Base-by-base conservation (phyloP, 2,329 filamentous ascomycete species). In the Claviceps sp. region DNA sequence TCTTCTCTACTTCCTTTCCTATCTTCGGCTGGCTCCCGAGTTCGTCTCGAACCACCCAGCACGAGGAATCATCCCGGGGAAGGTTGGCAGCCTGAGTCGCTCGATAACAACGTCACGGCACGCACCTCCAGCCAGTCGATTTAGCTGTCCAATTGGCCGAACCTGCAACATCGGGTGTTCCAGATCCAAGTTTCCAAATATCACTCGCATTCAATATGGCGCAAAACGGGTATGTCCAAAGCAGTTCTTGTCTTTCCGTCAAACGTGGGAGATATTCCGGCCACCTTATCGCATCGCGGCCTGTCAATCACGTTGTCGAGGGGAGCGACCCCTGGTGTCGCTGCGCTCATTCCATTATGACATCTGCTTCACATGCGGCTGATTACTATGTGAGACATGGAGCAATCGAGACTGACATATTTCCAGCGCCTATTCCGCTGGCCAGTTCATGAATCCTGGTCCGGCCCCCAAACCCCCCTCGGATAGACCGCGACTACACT, bases 401-500 rank as follows among this genome's bases (percentile, higher is more conserved):
- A 22, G 16, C 16, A 6, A 26, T 24, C 39, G n/a, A 30, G 39
- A 45, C 58, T 61, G 46, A 51, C 46, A 47, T 37, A 8, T 40
- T 50, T 24, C 37, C 62, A 82, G 77, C 64, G 68, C 77, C 60
- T 84, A 82, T 64, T 70, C 77, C 43, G 72, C 73, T 58, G 78
- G 75, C 61, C 80, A 82, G 68, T 97, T 97, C 73, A 94, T 97
- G 87, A 97, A 97, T 69, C 89, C 93, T 56, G 89, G 93, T 58
- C 91, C 93, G 61, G 91, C 93, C 59, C 93, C 93, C 58, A 85
- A 87, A 62, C 91, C 93, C 55, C 93, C 91, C 19, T 84, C 79
- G 55, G 87, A 93, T 64, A 82, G 87, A 62, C 87, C 89, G 55
- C 84, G 87, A 64, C 80, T 95, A 59, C 83, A 84, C 61, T 77